Evolutionary conservation across 2,329 filamentous ascomycete species (phyloP).

Genomic region (Fusarium agapanthi): DNA sequence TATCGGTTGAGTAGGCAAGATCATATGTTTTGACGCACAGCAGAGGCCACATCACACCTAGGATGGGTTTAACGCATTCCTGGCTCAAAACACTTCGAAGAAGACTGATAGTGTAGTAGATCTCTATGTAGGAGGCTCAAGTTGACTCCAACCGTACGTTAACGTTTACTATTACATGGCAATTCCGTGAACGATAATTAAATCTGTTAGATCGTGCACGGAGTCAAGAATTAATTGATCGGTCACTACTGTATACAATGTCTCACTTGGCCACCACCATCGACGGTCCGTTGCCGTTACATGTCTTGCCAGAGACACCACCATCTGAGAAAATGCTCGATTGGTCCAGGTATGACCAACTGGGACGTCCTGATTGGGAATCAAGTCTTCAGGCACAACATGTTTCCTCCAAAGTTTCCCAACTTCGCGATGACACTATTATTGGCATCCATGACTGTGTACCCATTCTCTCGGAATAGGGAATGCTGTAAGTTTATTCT

Average conservation of each 20-base stretch:
- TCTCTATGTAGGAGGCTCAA: background rate
- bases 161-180: background rate
- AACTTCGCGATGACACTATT: background rate
- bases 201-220: background rate
- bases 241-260: constrained; percentile 2
- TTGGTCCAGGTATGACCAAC: constrained; percentile 14
- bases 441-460: background rate
- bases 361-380: constrained; percentile 18
- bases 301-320: constrained; percentile 33
- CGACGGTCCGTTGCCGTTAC: constrained; percentile 27
- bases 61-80: background rate
- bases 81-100: background rate
- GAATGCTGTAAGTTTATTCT: constrained; percentile 16
- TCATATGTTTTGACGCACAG: background rate
- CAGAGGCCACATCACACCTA: background rate
- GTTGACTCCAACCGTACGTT: background rate
- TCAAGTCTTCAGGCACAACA: constrained; percentile 35
- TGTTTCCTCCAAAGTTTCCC: constrained; percentile 2
- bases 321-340: background rate
- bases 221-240: background rate
- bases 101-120: background rate
- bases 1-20: background rate
- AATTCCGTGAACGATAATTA: background rate
- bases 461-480: constrained; percentile 7
- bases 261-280: constrained; percentile 24